Evolutionary conservation across 208 protist species (phyloP), one percentile per base, ranked within the genome.

Genomic region (Novymonas esmeraldas): DNA sequence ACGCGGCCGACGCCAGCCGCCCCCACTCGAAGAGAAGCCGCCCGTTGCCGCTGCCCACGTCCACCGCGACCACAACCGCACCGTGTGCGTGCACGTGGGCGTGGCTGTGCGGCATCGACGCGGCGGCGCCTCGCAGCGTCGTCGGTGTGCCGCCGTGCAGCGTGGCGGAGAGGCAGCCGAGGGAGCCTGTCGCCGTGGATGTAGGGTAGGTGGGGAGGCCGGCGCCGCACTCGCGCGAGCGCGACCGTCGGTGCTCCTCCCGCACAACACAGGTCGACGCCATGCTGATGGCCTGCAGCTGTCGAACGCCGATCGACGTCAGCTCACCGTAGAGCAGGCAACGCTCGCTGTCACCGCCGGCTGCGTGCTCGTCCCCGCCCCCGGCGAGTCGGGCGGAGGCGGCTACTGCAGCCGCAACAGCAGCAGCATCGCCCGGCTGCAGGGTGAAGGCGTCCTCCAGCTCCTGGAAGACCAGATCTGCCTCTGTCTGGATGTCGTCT

Each of bases 21-120:
- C 70, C 72, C 86, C 82, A 92, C 76, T 93, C 83, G 46, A 87
- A 93, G 31, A 93, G 68, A n/a, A 90, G 44, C 45, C 86, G 88
- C n/a, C 87, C 87, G 7, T 77, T 88, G 20, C 87, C 87, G 67
- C 82, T 78, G 45, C 87, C 87, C 14, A 93, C 60, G 66, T 90
- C 87, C 45, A 90, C 64, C 18, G 57, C 67, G 39, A 89, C 67
- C 6, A 84, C 36, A 9, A 79, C 65, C 1, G 63, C 64, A 6
- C 71, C 78, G 51, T 24, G 29, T 16, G 26, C 7, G 28, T 34
- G 59, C 2, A 5, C 18, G 13, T 16, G 13, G 13, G 29, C 28
- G 1, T 20, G 3, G 3, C 42, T 26, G n/a, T 36, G 31, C 28
- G 22, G 34, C 16, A 13, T 33, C 10, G 28, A 28, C n/a, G 31